These are phyloP conservation scores for Metarhizium album DNA, from an alignment of 2,329 filamentous ascomycete genomes.

Conservation along the genomic window DNA sequence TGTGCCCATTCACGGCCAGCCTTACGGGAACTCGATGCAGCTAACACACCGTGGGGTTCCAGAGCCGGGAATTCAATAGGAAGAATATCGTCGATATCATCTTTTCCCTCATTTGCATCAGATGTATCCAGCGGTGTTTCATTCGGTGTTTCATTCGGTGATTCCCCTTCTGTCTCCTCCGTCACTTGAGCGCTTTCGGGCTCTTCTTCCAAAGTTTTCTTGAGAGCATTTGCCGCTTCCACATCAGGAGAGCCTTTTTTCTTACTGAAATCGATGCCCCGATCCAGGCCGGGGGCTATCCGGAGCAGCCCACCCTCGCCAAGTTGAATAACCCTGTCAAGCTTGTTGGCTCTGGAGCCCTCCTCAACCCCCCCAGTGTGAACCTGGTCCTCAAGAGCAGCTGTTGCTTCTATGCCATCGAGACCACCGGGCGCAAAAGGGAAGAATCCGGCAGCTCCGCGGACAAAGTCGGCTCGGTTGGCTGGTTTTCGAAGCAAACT, in stretches of 20 bases:
- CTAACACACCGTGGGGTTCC: conserved; percentile 69
- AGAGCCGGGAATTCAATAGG: conserved; percentile 90
- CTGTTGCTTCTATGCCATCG: conserved; percentile 75
- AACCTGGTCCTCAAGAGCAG: conserved; percentile 70
- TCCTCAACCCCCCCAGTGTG: conserved; percentile 38
- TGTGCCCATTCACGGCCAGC: conserved; percentile 89
- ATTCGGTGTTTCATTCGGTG: conserved; percentile 10
- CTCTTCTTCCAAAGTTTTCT: conserved; percentile 47
- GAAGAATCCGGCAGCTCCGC: conserved; percentile 86
- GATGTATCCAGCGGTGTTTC: conserved; percentile 14
- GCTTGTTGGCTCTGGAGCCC: conserved; percentile 39
- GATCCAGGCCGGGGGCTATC: conserved; percentile 67
- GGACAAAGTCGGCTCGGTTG: conserved; percentile 77
- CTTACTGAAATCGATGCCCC: conserved; percentile 64
- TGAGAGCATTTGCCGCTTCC: conserved; percentile 58
- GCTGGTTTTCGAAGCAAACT: conserved; percentile 80
- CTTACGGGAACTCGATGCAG: conserved; percentile 60
- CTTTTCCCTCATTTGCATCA: conserved; percentile 35
- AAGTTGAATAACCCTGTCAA: conserved; percentile 83
- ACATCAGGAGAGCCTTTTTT: conserved; percentile 44
- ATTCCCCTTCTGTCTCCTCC: conserved; percentile 19
- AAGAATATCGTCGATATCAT: conserved; percentile 73
- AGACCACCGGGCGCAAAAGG: conserved; percentile 87
- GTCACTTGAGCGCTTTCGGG: conserved; percentile 27
- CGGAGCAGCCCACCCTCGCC: conserved; percentile 71